Conservation (phyloP, 495 filamentous ascomycete species). For the Trichoderma virens region DNA sequence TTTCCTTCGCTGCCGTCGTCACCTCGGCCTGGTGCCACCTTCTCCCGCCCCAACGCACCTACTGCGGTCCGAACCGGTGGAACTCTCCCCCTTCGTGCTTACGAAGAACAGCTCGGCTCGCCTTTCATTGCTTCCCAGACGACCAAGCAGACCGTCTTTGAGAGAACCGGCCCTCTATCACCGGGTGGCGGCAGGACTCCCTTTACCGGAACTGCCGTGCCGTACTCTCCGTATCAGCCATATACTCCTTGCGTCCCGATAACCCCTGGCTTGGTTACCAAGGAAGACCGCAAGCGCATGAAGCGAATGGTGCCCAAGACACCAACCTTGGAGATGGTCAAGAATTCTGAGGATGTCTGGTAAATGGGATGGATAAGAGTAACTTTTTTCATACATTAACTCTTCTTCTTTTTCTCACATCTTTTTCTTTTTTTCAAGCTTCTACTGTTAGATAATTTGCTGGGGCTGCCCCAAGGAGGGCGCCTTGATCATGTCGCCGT, state of each 20-base stretch:
- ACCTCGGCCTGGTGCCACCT: constrained; percentile 31
- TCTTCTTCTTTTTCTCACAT: background rate
- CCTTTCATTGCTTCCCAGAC: constrained; percentile 34
- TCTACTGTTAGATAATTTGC: constrained; percentile 5
- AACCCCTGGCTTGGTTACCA: constrained; percentile 71
- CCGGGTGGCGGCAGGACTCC: constrained; percentile 49
- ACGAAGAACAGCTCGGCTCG: constrained; percentile 47
- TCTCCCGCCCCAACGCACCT: constrained; percentile 29
- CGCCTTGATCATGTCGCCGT: constrained; percentile 6
- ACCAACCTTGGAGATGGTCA: constrained; percentile 47
- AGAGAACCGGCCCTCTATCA: constrained; percentile 49
- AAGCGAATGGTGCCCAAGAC: constrained; percentile 51
- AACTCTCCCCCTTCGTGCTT: constrained; percentile 53
- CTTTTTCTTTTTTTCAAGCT: background rate
- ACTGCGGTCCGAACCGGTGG: constrained; percentile 39
- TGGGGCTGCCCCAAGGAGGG: background rate
- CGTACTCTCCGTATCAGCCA: constrained; percentile 89
- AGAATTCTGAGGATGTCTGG: constrained; percentile 47
- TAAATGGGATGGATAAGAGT: constrained; percentile 25
- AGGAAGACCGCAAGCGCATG: constrained; percentile 63
- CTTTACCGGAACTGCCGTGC: constrained; percentile 64
- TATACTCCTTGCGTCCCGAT: constrained; percentile 82
- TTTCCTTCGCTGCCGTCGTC: constrained; percentile 41
- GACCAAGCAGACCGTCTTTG: constrained; percentile 74
- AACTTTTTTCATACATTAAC: constrained; percentile 12